Conservation (phyloP, 768 basidiomycete genomes). For the Boletus sp. region DNA sequence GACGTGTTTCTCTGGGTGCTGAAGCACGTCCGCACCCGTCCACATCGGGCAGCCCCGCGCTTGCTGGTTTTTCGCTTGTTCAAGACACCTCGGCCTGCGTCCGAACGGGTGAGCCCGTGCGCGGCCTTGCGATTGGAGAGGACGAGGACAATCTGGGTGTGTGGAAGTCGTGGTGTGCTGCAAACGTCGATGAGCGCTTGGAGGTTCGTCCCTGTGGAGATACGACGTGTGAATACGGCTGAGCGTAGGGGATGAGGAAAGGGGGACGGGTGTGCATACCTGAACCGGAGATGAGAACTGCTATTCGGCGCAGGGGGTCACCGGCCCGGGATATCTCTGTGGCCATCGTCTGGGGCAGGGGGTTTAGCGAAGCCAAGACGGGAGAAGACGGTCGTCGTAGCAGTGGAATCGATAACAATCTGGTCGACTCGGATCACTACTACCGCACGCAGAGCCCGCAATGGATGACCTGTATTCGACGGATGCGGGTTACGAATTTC, state of each 20-base stretch:
- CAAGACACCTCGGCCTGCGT: not conserved
- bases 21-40: not conserved
- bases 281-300: slow-evolving; percentile 62
- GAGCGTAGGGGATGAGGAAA: not conserved
- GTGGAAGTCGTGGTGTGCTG: slow-evolving; percentile 68
- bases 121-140: slow-evolving; percentile 92
- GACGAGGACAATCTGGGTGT: slow-evolving; percentile 73
- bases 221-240: not conserved
- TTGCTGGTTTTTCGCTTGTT: not conserved
- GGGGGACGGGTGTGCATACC: slow-evolving; percentile 35
- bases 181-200: slow-evolving; percentile 93
- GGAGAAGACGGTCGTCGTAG: slow-evolving; percentile 8
- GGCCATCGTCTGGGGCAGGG: not conserved
- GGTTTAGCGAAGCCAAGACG: not conserved
- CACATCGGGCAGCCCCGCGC: not conserved
- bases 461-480: no score
- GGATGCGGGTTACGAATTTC: no score
- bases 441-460: no score
- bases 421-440: not conserved
- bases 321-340: not conserved
- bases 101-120: slow-evolving; percentile 83
- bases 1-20: slow-evolving; percentile 9
- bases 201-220: slow-evolving; percentile 78
- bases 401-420: not conserved
- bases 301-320: slow-evolving; percentile 13